Base-by-base conservation (phyloP, 1,284 basidiomycete species). In the Wolfiporia cocos region DNA sequence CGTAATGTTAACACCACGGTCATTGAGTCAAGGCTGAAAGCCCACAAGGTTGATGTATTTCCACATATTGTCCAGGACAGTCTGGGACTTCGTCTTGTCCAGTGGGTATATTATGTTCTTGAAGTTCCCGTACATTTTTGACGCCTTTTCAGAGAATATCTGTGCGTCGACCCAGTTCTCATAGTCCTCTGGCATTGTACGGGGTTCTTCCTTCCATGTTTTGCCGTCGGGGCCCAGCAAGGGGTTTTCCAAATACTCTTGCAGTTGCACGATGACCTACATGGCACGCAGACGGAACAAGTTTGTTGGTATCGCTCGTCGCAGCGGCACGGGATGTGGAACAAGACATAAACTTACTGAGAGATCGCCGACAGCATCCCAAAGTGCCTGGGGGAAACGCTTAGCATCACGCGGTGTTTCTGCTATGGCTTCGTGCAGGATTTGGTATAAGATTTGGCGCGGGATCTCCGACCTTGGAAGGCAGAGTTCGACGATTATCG, bases 301-400 rank as follows among this genome's bases (percentile, higher is more conserved):
- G n/a, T n/a, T n/a, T n/a, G n/a, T n/a, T n/a, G n/a, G n/a, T n/a
- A n/a, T n/a, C n/a, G n/a, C n/a, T n/a, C n/a, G n/a, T n/a, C n/a
- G n/a, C n/a, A n/a, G n/a, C n/a, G n/a, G n/a, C n/a, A n/a, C n/a
- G n/a, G n/a, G n/a, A n/a, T n/a, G n/a, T n/a, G n/a, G n/a, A n/a
- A n/a, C n/a, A n/a, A n/a, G n/a, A n/a, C n/a, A n/a, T 6, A 42
- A 15, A 59, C 66, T 50, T 66, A 86, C 85, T 34, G 86, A 81
- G 44, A 89, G 68, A 60, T 87, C 83, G 7, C 86, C 86, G 31
- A 86, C 69, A 32, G 83, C 77, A 51, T 89, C 79, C 79, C 83
- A 89, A 40, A 89, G 66, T 1, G 70, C 66, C 57, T 87, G 85
- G 0, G 84, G 81, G 49, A 89, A 88, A 11, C 78, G 76, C 54